Evolutionary conservation across 148 eudicot genomes (phyloP), one percentile per base, ranked within the genome.

Genomic region (Euryodendron excelsum): DNA sequence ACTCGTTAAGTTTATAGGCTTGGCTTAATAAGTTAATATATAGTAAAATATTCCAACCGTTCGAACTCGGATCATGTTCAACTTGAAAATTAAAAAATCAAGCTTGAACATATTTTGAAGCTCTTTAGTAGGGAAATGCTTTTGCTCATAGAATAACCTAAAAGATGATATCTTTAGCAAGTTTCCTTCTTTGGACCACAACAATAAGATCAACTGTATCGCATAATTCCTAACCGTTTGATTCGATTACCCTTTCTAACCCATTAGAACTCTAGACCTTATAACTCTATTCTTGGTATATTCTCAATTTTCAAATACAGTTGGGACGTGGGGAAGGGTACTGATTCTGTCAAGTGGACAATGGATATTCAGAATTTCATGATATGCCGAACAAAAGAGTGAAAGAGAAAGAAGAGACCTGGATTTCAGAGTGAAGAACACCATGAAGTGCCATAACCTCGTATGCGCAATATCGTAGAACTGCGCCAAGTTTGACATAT

Each of bases 391-490:
- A n/a, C n/a, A n/a, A n/a, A n/a, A n/a, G n/a, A n/a, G n/a, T n/a
- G n/a, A n/a, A n/a, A n/a, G n/a, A 61, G 23, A 30, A 33, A 5
- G 18, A 5, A 64, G 17, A 31, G 15, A 84, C 89, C 95, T 89
- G 92, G 80, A 88, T 86, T 84, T 91, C 89, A 30, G 95, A 91
- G 85, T 88, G 91, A 53, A 88, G 88, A 64, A 88, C 87, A 30
- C 95, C 92, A 73, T 91, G 91, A 77, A 91, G 86, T 39, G 92
- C 90, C 91, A 88, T 89, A 41, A 91, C 90, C 81, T 88, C 89
- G 59, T 83, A 88, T 15, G 91, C 90, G 79, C 90, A 91, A 52
- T 89, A 81, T 72, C 93, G 77, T 30, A 91, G 77, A 8, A 86
- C 90, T 37, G 87, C 85, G 39, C 89, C 86, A 48, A 91, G 89